Base-by-base conservation (phyloP, 2,329 filamentous ascomycete species). In the Amesomyces nigricolor region DNA sequence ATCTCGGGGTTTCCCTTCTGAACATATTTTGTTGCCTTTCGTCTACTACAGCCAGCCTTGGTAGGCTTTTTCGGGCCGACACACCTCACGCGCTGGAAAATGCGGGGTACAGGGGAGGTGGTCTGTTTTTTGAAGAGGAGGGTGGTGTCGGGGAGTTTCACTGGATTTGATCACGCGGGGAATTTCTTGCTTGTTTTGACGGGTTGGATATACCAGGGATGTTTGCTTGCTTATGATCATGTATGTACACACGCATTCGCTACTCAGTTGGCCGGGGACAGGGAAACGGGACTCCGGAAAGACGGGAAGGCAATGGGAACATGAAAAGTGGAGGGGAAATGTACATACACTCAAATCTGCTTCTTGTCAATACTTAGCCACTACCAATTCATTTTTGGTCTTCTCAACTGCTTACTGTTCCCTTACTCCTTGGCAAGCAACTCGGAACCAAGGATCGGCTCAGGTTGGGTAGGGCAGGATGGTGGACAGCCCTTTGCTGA, bases 351-450 rank as follows among this genome's bases (percentile, higher is more conserved):
- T 48, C 13, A n/a, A 39, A 10, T 53, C 17, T 50, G 51, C 53
- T 53, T 57, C 50, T 50, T 35, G 55, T 53, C 50, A 51, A 57
- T 57, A 57, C 47, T 57, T 57, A 46, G 49, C n/a, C 47, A 5
- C n/a, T 37, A 22, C 10, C 11, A 16, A 29, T n/a, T 26, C 13
- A 11, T 17, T 39, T 37, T 50, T 22, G 17, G 2, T 22, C 29
- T 16, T 46, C 7, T 6, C 8, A n/a, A 17, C 17, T 10, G 8
- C 43, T 39, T 7, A 17, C 14, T n/a, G 5, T 29, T 30, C 47
- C 42, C n/a, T 11, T 8, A 30, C 11, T 30, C 16, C 17, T 48
- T 16, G 35, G 11, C 16, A 40, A 17, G 45, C 51, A 35, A n/a
- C 26, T 48, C 44, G 39, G 50, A 17, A n/a, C 9, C 42, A 53